These are phyloP conservation scores for Lentinus tigrinus DNA, from an alignment of 768 basidiomycete genomes.

Conservation along the genomic window DNA sequence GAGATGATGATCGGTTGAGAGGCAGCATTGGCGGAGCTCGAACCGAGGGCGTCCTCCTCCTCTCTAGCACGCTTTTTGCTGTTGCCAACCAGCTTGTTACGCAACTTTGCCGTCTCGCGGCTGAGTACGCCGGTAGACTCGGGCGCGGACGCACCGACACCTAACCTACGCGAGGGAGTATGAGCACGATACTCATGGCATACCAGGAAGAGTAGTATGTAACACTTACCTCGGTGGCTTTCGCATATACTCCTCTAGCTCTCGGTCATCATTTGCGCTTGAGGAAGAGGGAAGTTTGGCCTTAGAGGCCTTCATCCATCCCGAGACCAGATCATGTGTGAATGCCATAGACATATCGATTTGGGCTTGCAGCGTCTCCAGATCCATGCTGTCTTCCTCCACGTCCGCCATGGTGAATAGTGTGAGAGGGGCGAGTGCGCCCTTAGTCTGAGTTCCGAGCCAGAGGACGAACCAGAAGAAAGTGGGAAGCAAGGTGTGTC, in stretches of 20 bases:
- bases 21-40: not conserved
- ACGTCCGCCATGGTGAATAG: slow-evolving; percentile 12
- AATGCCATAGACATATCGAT: slow-evolving; percentile 79
- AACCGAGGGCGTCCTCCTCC: slow-evolving; percentile 33
- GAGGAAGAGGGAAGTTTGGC: slow-evolving; percentile 22
- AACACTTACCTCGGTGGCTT: slow-evolving; percentile 64
- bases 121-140: slow-evolving; percentile 40
- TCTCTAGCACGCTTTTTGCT: slow-evolving; percentile 49
- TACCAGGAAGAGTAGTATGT: not conserved
- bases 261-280: slow-evolving; percentile 34
- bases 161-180: slow-evolving; percentile 47
- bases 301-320: slow-evolving; percentile 66
- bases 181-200: not conserved
- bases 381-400: slow-evolving; percentile 64
- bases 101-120: slow-evolving; percentile 62
- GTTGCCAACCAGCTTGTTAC: slow-evolving; percentile 51
- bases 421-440: not conserved
- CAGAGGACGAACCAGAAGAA: not conserved
- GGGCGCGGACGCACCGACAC: slow-evolving; percentile 69
- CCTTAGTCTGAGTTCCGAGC: not conserved
- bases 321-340: slow-evolving; percentile 68
- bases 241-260: slow-evolving; percentile 66
- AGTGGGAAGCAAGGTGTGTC: not conserved
- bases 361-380: slow-evolving; percentile 75
- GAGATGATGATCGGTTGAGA: slow-evolving; percentile 8